Evolutionary conservation across 345 rosid species (phyloP), one percentile per base, ranked within the genome.

Genomic region (Bretschneidera sinensis): DNA sequence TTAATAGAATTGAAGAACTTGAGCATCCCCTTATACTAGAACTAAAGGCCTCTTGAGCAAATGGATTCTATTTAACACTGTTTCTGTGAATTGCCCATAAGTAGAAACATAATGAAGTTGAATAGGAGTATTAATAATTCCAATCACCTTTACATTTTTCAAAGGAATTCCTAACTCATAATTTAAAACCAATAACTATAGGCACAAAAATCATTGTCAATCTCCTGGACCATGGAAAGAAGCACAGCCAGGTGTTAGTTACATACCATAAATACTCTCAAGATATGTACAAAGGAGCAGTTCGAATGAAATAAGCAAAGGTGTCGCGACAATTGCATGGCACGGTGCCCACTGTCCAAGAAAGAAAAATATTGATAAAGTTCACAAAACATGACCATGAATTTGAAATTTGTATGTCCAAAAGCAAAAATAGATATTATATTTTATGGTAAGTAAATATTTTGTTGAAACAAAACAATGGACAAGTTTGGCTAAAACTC

Each of bases 331-430:
- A 67, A 94, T 59, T 54, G 99, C 85, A 79, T 94, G 99, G 80
- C 99, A 94, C 15, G 99, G 99, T 55, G 99, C 97, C 99, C 99
- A 94, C 99, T 94, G 87, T 82, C 61, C 59, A 77, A 70, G 63
- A 34, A 72, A 71, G 71, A 45, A 57, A 74, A 57, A 65, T 48
- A 51, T 31, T n/a, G 60, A 43, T 57, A 62, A 57, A 51, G 17
- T 28, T 59, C 24, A 64, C 17, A 53, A 66, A 57, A 35, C 24
- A 31, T 62, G 62, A 51, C 55, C 25, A 55, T 47, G 56, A 25
- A 68, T 55, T 60, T 56, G 18, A 24, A 61, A 48, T 22, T 25
- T 23, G 18, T 31, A 39, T 9, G 33, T 43, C 33, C 33, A 55
- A 28, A 33, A 31, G 17, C 11, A 5, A 35, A 10, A 48, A 69